Conservation (phyloP, 805 yeast genomes). For the Starmerella powellii region DNA sequence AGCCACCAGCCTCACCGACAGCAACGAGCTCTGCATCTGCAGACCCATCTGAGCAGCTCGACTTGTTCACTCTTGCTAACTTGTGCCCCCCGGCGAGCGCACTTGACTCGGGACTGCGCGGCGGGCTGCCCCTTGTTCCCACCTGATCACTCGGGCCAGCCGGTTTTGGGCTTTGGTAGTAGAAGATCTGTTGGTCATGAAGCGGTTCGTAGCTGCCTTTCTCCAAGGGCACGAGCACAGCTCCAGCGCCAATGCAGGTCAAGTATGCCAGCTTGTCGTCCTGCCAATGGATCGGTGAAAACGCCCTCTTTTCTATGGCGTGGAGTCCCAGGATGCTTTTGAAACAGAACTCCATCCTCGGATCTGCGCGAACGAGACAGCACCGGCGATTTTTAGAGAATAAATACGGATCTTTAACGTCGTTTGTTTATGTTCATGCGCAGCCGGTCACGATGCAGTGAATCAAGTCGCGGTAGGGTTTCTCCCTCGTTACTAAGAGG, state of each 20-base stretch:
- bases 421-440: too few relatives aligned
- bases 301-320: neutral
- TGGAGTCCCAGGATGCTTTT: constrained; percentile 5
- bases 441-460: too few relatives aligned
- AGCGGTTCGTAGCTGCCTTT: neutral
- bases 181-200: neutral
- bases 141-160: constrained; percentile 2
- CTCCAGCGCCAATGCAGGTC: constrained; percentile 19
- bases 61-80: constrained; percentile 14
- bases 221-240: constrained; percentile 2
- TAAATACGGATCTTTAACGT: neutral
- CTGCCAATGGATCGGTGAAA: neutral
- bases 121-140: constrained; percentile 16
- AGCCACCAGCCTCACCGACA: constrained; percentile 55
- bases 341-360: neutral
- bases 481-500: neutral
- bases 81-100: neutral
- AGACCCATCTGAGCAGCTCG: constrained; percentile 42
- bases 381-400: constrained; percentile 17
- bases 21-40: constrained; percentile 46
- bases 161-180: constrained; percentile 4
- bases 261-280: neutral
- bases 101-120: neutral
- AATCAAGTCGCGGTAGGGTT: neutral
- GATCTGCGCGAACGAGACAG: constrained; percentile 19